These are phyloP conservation scores for Pseudogymnoascus sp. DNA, from an alignment of 2,329 filamentous ascomycete species.

Conservation along the genomic window DNA sequence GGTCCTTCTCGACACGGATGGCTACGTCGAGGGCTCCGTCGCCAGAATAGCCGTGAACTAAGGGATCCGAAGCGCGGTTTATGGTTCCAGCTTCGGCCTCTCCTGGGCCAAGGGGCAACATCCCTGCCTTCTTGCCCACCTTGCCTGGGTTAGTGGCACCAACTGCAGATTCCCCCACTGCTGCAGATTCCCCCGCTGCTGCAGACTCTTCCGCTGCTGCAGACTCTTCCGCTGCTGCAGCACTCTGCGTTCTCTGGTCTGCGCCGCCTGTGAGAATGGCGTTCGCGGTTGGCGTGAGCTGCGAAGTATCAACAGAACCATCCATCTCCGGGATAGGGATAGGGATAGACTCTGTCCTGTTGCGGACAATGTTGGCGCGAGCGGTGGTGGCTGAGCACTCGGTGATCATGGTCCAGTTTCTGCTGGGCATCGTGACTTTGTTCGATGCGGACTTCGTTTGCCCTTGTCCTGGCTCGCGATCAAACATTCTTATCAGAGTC, in stretches of 20 bases:
- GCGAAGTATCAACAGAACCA: not conserved
- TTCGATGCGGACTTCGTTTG: constrained; percentile 70
- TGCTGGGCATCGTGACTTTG: constrained; percentile 79
- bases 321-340: not conserved
- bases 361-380: constrained; percentile 18
- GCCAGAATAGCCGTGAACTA: constrained; percentile 44
- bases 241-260: not conserved
- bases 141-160: constrained; percentile 32
- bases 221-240: not conserved
- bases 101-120: constrained; percentile 63
- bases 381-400: constrained; percentile 67
- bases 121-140: constrained; percentile 51
- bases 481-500: constrained; percentile 86
- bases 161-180: not conserved
- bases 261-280: constrained; percentile 27
- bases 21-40: constrained; percentile 67
- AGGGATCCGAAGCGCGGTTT: constrained; percentile 59
- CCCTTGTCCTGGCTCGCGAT: constrained; percentile 70
- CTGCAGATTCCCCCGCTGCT: too few species aligned
- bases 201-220: too few species aligned
- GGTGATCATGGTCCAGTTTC: constrained; percentile 86
- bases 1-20: constrained; percentile 79
- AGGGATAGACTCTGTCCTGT: not conserved
- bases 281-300: constrained; percentile 46
- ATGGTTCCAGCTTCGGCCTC: constrained; percentile 70